A percentile compares a stretch with the other conserved stretches of the same genome.
Evolutionary conservation across 495 filamentous ascomycete genomes (phyloP).

Genomic region (Penicillium herquei): DNA sequence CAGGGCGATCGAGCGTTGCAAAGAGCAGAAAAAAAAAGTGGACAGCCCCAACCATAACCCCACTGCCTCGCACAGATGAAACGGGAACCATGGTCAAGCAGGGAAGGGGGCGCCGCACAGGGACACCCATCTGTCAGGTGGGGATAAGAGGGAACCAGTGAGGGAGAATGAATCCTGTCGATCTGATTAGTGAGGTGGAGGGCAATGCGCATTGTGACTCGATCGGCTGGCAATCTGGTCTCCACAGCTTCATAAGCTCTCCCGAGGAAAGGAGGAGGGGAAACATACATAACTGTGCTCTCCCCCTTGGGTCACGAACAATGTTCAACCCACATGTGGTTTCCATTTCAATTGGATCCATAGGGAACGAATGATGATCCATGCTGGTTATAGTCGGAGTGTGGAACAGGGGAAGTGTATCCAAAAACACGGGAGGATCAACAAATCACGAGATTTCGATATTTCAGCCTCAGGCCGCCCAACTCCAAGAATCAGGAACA

Average conservation of each 20-base stretch:
- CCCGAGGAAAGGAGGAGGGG: background rate
- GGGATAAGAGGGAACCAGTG: slow-evolving; percentile 8
- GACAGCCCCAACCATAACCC: slow-evolving; percentile 1
- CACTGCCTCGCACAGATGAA: slow-evolving; percentile 11
- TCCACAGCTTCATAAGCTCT: slow-evolving; percentile 18
- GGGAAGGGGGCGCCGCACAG: background rate
- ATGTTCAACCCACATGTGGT: background rate
- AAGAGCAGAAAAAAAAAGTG: slow-evolving; percentile 8
- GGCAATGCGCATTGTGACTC: slow-evolving; percentile 11
- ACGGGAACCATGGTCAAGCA: slow-evolving; percentile 2
- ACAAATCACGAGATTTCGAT: background rate
- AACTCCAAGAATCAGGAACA: background rate
- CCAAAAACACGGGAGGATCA: background rate
- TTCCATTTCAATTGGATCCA: background rate
- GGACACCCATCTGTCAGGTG: slow-evolving; percentile 13
- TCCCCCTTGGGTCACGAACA: background rate
- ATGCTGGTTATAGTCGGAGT: background rate
- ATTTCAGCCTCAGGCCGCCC: background rate
- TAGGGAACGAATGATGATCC: background rate
- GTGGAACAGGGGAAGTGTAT: background rate
- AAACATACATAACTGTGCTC: background rate
- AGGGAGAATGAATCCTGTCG: slow-evolving; percentile 16
- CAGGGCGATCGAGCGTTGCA: background rate
- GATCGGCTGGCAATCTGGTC: slow-evolving; percentile 14
- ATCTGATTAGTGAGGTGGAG: slow-evolving; percentile 16